Conservation (phyloP, 2,329 filamentous ascomycete species). For the Aspergillus thermomutatus region DNA sequence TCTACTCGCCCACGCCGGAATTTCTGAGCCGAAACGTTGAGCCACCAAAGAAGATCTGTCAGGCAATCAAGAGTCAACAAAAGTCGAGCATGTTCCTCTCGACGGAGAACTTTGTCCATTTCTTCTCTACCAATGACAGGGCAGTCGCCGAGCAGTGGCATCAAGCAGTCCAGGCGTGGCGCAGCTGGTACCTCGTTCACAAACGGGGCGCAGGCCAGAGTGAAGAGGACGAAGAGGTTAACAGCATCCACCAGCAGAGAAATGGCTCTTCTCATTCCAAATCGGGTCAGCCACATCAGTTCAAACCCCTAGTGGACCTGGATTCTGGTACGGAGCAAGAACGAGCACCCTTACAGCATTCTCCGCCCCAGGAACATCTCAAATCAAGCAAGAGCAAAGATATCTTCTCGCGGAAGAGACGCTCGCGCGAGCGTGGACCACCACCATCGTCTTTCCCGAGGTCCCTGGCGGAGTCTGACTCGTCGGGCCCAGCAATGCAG, state of each 20-base stretch:
- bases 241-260: conserved; percentile 22
- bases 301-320: conserved; percentile 65
- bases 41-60: conserved; percentile 80
- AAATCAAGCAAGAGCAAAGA: conserved; percentile 18
- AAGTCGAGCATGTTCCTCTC: conserved; percentile 80
- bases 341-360: conserved; percentile 18
- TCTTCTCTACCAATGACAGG: conserved; percentile 77
- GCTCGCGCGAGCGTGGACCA: conserved; percentile 25
- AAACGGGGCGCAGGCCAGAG: conserved; percentile 57
- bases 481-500: conserved; percentile 13
- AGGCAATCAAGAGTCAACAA: conserved; percentile 87
- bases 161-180: conserved; percentile 71
- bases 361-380: conserved; percentile 15
- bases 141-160: conserved; percentile 66
- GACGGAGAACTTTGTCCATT: conserved; percentile 84
- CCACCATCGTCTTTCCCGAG: conserved; percentile 30
- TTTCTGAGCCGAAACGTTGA: conserved; percentile 69
- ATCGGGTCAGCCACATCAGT: conserved; percentile 38
- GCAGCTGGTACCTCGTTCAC: conserved; percentile 86
- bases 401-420: conserved; percentile 25
- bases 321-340: conserved; percentile 41
- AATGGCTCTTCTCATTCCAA: conserved; percentile 25
- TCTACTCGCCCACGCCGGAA: conserved; percentile 72
- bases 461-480: conserved; percentile 21
- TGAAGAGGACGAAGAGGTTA: neutral